Evolutionary conservation across 106 monocot species (phyloP), one percentile per base, ranked within the genome.

Genomic region (Apostasia ramifera): DNA sequence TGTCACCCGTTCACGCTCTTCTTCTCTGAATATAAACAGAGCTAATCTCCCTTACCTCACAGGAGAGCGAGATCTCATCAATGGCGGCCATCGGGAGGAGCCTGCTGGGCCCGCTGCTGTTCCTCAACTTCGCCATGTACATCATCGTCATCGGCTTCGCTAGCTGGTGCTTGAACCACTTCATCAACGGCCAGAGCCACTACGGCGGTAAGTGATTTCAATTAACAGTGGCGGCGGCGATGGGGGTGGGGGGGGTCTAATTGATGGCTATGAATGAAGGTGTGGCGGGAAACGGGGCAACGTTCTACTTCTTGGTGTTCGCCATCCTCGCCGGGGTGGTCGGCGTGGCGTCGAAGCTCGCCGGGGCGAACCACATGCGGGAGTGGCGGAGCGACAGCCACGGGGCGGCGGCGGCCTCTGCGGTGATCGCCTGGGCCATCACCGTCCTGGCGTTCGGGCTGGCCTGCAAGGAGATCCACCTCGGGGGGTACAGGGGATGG

Each of bases 221-320:
- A n/a, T 58, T 58, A 4, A 11, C 26, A 58, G 13, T 4, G 4
- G 3, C 14, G 4, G 11, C 11, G 57, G 5, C 4, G 13, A 58
- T 58, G 8, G 26, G 12, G 57, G 4, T 0, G 3, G 11, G 3
- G 3, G 4, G 12, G 10, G 26, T 12, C 4, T 58, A 4, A 6
- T 58, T 58, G 5, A 58, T 58, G 3, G 11, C 12, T 58, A 2
- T 6, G 44, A 39, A 42, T 52, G 8, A 61, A 88, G 88, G 84
- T 8, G 76, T 88, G 56, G 76, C 72, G 3, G 81, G 88, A 4
- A 91, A 94, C 43, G 88, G 88, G 9, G 91, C 94, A 12, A 94
- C 94, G 1, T 83, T 85, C 71, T 94, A 91, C 83, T 91, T 94
- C 75, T 79, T 91, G 41, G 55, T 94, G 13, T 91, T 91, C 55